phyloP scores from a whole-genome alignment of 2,329 filamentous ascomycete genomes.

The Ascochyta pisi region DNA sequence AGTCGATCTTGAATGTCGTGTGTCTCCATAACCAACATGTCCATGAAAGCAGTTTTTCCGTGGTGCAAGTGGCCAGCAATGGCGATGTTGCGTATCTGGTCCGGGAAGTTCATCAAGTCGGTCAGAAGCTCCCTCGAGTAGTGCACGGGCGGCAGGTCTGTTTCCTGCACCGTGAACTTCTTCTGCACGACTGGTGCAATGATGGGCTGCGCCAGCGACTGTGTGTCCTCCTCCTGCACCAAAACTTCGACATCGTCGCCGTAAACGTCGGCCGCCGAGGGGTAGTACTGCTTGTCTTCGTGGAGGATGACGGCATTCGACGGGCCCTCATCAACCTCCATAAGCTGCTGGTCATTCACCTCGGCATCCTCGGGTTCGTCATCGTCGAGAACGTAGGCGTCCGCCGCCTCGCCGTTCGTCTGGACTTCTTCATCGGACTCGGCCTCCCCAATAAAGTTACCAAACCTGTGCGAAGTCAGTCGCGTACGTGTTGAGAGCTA shows the following conservation, averaged over 20 bases:
- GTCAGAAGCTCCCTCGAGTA: conserved; percentile 93
- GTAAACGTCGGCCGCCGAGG: conserved; percentile 95
- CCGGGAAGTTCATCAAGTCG: conserved; percentile 93
- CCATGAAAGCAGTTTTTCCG: conserved; percentile 97
- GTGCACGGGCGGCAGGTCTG: conserved; percentile 84
- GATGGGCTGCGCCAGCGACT: conserved; percentile 89
- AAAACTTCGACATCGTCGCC: conserved; percentile 92
- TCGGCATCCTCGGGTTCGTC: conserved; percentile 58
- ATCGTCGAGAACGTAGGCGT: conserved; percentile 80
- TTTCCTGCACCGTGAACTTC: conserved; percentile 94
- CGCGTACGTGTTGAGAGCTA: not conserved
- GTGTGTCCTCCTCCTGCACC: conserved; percentile 96
- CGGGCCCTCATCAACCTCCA: conserved; percentile 91
- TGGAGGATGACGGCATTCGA: conserved; percentile 98
- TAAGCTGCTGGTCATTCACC: conserved; percentile 78
- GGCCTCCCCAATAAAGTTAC: conserved; percentile 97
- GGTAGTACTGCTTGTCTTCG: conserved; percentile 99
- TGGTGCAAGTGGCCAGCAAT: conserved; percentile 94
- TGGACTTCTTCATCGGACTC: conserved; percentile 88
- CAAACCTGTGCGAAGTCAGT: conserved; percentile 70
- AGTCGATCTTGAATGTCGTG: conserved; percentile 83
- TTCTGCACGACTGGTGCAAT: conserved; percentile 92
- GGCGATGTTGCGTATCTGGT: conserved; percentile 91
- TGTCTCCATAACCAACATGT: conserved; percentile 96
- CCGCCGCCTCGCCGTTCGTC: conserved; percentile 75